These are phyloP conservation scores for Phytophthora pseudosyringae DNA, from an alignment of 352 stramenopile genomes.

Conservation along the genomic window DNA sequence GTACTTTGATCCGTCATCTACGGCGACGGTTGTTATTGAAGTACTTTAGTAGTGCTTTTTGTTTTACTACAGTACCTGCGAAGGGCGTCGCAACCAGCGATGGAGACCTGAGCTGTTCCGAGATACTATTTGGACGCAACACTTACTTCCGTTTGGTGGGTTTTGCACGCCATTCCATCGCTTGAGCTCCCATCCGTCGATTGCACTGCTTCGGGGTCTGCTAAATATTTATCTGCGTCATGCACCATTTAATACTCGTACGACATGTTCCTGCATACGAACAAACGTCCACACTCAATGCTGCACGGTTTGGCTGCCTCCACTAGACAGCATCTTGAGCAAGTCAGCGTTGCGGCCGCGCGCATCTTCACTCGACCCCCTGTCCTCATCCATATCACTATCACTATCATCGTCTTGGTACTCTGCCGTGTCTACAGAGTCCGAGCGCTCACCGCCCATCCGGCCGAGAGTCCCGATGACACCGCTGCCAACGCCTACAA, in stretches of 20 bases:
- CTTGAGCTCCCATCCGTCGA: not conserved
- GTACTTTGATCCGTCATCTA: constrained; percentile 20
- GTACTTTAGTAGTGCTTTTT: constrained; percentile 23
- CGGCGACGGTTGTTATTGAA: constrained; percentile 16
- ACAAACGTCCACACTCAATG: constrained; percentile 24
- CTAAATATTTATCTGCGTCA: constrained; percentile 40
- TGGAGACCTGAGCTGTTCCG: not conserved
- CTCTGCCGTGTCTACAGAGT: constrained; percentile 40
- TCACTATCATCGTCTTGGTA: constrained; percentile 41
- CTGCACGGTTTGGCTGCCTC: constrained; percentile 31
- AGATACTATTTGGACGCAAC: not conserved
- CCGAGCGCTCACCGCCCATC: constrained; percentile 35
- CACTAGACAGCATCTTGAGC: constrained; percentile 63
- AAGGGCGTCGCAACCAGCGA: constrained; percentile 5
- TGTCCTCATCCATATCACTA: constrained; percentile 47
- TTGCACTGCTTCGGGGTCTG: constrained; percentile 10
- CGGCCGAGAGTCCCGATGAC: constrained; percentile 39
- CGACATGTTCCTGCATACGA: constrained; percentile 15
- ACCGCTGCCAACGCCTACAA: constrained; percentile 39
- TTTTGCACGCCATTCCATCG: no score
- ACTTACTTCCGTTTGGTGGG: constrained; percentile 8
- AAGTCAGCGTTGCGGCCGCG: constrained; percentile 41
- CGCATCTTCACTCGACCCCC: constrained; percentile 13
- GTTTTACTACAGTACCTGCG: constrained; percentile 14
- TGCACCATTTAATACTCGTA: constrained; percentile 17